Evolutionary conservation across 2,329 filamentous ascomycete species (phyloP).

Genomic region (Parasarocladium wereldwijsianum): DNA sequence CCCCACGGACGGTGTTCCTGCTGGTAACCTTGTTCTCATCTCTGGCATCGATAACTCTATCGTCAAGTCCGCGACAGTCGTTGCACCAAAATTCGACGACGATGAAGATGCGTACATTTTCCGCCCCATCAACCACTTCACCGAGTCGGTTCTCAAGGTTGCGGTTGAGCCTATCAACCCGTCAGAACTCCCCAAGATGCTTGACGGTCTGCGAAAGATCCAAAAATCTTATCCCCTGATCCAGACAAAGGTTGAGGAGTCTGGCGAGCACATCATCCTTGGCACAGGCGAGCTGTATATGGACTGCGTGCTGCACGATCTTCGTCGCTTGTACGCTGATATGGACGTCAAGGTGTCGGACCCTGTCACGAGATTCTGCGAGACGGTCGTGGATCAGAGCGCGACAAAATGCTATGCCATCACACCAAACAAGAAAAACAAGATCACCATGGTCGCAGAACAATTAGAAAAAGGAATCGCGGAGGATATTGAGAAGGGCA

Average conservation of each 20-base stretch:
- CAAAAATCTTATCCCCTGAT: conserved; percentile 97
- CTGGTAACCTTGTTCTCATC: conserved; percentile 85
- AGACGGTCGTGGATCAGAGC: conserved; percentile 93
- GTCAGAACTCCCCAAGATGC: conserved; percentile 95
- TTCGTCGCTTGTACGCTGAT: conserved; percentile 85
- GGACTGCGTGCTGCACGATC: conserved; percentile 94
- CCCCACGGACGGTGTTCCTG: conserved; percentile 78
- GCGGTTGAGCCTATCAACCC: conserved; percentile 97
- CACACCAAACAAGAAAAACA: conserved; percentile 98
- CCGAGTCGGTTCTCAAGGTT: conserved; percentile 93
- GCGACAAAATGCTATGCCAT: conserved; percentile 96
- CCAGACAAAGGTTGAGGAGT: conserved; percentile 94
- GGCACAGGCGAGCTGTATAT: conserved; percentile 98
- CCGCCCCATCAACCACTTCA: conserved; percentile 83
- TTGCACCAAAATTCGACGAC: conserved; percentile 65
- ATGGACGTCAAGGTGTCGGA: conserved; percentile 99
- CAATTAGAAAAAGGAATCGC: conserved; percentile 90
- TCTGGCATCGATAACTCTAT: conserved; percentile 94
- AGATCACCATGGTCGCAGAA: conserved; percentile 96
- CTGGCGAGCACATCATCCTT: conserved; percentile 86
- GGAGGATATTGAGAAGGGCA: conserved; percentile 82
- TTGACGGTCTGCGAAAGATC: conserved; percentile 89
- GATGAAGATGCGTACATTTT: conserved; percentile 94
- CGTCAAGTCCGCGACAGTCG: conserved; percentile 87
- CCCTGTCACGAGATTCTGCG: conserved; percentile 91